phyloP scores from a whole-genome alignment of 257 asterid species.

The Solanum gandarillasii region DNA sequence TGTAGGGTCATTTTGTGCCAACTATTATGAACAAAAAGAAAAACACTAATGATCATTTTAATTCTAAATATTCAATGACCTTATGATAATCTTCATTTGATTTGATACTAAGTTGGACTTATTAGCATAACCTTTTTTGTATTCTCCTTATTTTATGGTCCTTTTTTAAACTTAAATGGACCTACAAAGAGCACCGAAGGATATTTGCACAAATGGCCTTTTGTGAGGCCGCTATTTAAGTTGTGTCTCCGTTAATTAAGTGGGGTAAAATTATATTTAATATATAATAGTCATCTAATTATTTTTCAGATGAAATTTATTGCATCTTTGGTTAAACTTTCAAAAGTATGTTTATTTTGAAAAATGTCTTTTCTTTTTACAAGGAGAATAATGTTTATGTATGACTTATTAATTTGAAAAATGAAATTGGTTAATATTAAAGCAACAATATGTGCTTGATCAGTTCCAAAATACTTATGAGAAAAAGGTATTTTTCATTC shows the following conservation, averaged over 20 bases:
- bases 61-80: not conserved
- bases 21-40: not conserved
- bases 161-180: not conserved
- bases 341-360: not conserved
- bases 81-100: not conserved
- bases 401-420: not conserved
- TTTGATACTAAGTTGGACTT: not conserved
- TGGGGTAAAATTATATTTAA: not conserved
- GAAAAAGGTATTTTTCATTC: not conserved
- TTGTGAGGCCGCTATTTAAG: not conserved
- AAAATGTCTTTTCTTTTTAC: not conserved
- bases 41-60: not conserved
- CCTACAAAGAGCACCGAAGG: not conserved
- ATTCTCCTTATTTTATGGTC: not conserved
- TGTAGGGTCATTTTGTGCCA: not conserved
- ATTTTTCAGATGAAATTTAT: not conserved
- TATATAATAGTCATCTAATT: not conserved
- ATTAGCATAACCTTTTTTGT: not conserved
- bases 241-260: not conserved
- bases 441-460: not conserved
- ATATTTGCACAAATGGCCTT: not conserved
- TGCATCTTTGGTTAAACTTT: not conserved
- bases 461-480: not conserved
- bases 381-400: not conserved
- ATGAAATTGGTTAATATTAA: not conserved